A percentile compares a stretch with the other conserved stretches of the same genome.
These are phyloP conservation scores for Colletotrichum magnum DNA, from an alignment of 2,329 filamentous ascomycete species.

Conservation along the genomic window DNA sequence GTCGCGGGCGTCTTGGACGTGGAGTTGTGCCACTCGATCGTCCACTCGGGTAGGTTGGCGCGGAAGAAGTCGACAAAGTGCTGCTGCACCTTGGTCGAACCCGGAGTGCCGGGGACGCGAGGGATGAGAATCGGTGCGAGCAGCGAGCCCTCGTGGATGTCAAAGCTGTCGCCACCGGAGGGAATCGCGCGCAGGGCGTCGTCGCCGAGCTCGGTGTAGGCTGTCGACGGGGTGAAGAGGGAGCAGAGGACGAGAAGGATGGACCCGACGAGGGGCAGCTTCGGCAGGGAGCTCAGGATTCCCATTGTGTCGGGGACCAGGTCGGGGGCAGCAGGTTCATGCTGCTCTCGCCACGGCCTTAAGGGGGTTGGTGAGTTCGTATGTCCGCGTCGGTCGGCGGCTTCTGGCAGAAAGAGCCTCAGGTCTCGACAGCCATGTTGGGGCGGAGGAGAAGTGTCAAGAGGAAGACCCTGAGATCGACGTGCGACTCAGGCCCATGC, in stretches of 20 bases:
- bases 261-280: conserved; percentile 39
- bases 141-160: conserved; percentile 81
- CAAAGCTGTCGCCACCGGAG: conserved; percentile 80
- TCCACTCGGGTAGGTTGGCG: conserved; percentile 82
- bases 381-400: conserved; percentile 5
- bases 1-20: conserved; percentile 85
- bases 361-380: neutral
- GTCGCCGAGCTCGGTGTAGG: conserved; percentile 76
- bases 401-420: conserved; percentile 25
- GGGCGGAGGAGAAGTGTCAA: conserved; percentile 17
- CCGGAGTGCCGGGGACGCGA: conserved; percentile 88
- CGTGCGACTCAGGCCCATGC: conserved; percentile 36
- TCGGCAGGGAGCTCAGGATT: conserved; percentile 33
- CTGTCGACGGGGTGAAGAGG: conserved; percentile 48
- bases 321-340: conserved; percentile 36
- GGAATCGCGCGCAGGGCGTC: conserved; percentile 80
- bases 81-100: conserved; percentile 78
- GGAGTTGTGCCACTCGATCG: conserved; percentile 88
- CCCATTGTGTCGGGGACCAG: conserved; percentile 35
- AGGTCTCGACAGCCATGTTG: conserved; percentile 29
- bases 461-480: conserved; percentile 17
- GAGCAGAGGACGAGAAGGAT: conserved; percentile 42
- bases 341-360: conserved; percentile 20
- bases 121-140: conserved; percentile 90
- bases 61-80: conserved; percentile 90